Evolutionary conservation across 2,329 filamentous ascomycete genomes (phyloP), one percentile per base, ranked within the genome.

Genomic region (Cladosporium sp.): DNA sequence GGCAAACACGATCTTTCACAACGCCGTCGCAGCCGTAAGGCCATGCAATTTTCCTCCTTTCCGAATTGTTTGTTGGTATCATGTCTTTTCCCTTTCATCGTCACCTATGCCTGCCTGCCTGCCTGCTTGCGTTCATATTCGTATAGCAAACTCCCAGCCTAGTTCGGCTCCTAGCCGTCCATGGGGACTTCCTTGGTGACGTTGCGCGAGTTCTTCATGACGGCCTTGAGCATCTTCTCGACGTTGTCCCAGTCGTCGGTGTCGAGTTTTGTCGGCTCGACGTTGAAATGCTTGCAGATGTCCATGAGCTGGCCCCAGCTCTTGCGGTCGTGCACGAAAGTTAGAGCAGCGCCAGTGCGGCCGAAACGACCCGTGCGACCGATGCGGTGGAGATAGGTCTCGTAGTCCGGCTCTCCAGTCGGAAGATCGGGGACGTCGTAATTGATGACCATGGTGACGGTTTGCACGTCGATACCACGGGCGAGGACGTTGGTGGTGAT

Each of bases 321-420:
- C 59, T 80, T 80, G 65, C 84, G 82, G 71, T 94, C 90, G 60
- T 90, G 88, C 47, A 98, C 88, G 61, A 98, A 96, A 57, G 86
- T 94, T 66, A 98, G 91, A 52, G 88, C 91, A 59, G 97, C 93
- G 63, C 93, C 93, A 29, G 97, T 90, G 68, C 92, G 91, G 51
- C 93, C 93, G 62, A 98, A 98, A 58, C 93, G 88, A 56, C 93
- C 93, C 12, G 93, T 98, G 64, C 93, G 89, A 54, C 93, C 93
- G 61, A 98, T 98, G 66, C 93, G 87, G 77, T 98, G 93, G 42
- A 98, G 85, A 66, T 98, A 98, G 1, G 93, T 98, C 74, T 97
- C 91, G 40, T 84, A 84, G 65, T 98, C 93, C 12, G 92, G 86
- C 27, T 78, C 72, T 35, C 86, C 84, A 64, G 85, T 85, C 18